phyloP scores from a whole-genome alignment of 176 grass and related monocot genomes.

The Triticum dicoccoides region DNA sequence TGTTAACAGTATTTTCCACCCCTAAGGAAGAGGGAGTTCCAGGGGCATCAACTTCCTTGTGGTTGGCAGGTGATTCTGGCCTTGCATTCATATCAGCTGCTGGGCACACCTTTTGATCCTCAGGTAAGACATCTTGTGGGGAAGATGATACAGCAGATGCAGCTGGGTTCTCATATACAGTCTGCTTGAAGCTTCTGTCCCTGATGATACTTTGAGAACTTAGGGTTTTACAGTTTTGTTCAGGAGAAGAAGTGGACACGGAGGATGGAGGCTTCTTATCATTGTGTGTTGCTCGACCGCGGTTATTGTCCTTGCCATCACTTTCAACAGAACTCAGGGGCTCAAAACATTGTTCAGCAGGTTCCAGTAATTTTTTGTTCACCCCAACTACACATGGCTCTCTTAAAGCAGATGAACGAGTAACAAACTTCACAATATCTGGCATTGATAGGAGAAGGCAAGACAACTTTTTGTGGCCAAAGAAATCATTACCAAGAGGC shows the following conservation, averaged over 20 bases:
- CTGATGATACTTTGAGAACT: slow-evolving; percentile 8
- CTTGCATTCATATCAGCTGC: slow-evolving; percentile 19
- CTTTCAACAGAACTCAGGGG: slow-evolving; percentile 22
- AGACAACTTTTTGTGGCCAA: slow-evolving; percentile 67
- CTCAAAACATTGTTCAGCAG: slow-evolving; percentile 14
- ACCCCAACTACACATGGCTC: slow-evolving; percentile 11
- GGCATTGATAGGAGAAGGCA: slow-evolving; percentile 53
- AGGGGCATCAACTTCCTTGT: slow-evolving; percentile 34
- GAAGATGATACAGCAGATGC: slow-evolving; percentile 35
- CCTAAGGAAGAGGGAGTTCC: slow-evolving; percentile 33
- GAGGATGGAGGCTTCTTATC: not conserved
- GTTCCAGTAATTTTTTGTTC: not conserved
- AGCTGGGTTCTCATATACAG: slow-evolving; percentile 13
- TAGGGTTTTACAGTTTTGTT: slow-evolving; percentile 25
- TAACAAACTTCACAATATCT: slow-evolving; percentile 41
- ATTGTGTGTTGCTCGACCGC: not conserved
- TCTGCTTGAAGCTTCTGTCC: slow-evolving; percentile 21
- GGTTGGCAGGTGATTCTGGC: slow-evolving; percentile 29
- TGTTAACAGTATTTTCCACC: slow-evolving; percentile 24
- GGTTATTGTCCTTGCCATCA: slow-evolving; percentile 30
- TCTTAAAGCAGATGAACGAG: not conserved
- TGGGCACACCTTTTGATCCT: slow-evolving; percentile 24
- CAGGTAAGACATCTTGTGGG: slow-evolving; percentile 27
- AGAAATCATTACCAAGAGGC: slow-evolving; percentile 44
- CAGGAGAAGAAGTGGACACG: slow-evolving; percentile 2